phyloP scores from a whole-genome alignment of 768 basidiomycete genomes.

The Cystobasidium tubakii region DNA sequence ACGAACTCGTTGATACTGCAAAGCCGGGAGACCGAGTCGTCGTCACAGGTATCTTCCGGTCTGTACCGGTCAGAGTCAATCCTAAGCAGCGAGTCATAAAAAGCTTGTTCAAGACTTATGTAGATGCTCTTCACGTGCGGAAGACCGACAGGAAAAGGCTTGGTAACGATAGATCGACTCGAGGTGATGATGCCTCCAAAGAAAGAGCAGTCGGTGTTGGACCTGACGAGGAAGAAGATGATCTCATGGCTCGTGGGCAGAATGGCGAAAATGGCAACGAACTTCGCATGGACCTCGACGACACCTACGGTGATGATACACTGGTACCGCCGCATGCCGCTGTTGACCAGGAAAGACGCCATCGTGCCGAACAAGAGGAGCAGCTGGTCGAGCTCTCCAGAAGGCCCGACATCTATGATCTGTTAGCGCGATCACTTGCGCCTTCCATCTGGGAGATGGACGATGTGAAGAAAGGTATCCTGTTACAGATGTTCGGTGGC shows the following conservation, averaged over 20 bases:
- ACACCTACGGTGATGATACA: constrained; percentile 41
- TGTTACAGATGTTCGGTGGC: constrained; percentile 92
- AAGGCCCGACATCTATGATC: constrained; percentile 75
- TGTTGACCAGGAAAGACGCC: constrained; percentile 52
- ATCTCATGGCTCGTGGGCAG: constrained; percentile 40
- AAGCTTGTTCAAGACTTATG: constrained; percentile 92
- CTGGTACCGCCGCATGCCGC: constrained; percentile 48
- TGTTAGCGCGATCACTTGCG: constrained; percentile 75
- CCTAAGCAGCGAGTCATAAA: constrained; percentile 85
- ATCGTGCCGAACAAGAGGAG: constrained; percentile 68
- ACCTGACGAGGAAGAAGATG: constrained; percentile 53
- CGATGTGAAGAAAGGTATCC: constrained; percentile 96
- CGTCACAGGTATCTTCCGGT: constrained; percentile 89
- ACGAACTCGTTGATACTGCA: constrained; percentile 90
- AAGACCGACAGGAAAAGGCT: constrained; percentile 63
- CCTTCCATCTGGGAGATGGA: constrained; percentile 98
- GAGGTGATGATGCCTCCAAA: constrained; percentile 52
- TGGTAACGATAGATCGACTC: constrained; percentile 71
- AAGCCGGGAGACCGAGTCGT: constrained; percentile 91
- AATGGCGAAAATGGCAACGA: constrained; percentile 20
- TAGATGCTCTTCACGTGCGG: constrained; percentile 89
- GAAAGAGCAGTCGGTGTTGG: constrained; percentile 66
- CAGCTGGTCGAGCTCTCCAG: constrained; percentile 67
- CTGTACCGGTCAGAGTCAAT: constrained; percentile 90
- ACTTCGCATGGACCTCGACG: constrained; percentile 47